A percentile compares a stretch with the other conserved stretches of the same genome.
Evolutionary conservation across 257 asterid genomes (phyloP).

Genomic region (Nicotiana benthamiana): DNA sequence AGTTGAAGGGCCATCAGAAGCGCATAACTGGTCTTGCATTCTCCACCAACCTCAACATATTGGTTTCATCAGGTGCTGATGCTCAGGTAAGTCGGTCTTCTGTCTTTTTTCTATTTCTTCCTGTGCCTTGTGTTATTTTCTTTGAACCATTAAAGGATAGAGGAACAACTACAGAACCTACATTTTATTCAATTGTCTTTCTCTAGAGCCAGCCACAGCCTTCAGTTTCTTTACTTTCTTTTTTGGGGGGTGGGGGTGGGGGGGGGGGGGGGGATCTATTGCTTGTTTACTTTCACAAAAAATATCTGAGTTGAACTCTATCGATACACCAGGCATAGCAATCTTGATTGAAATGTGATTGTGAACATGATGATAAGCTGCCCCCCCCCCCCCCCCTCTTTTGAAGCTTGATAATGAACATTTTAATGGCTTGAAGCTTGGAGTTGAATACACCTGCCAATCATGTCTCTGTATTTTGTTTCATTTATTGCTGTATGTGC

Average conservation of each 20-base stretch:
- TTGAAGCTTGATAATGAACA: neutral
- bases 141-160: neutral
- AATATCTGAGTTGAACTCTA: neutral
- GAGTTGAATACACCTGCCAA: neutral
- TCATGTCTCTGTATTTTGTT: neutral
- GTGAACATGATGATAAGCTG: neutral
- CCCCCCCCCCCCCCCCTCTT: neutral
- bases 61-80: constrained; percentile 95
- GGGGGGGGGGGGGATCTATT: neutral
- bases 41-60: constrained; percentile 70
- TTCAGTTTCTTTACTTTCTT: neutral
- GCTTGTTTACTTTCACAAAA: neutral
- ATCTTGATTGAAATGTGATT: neutral
- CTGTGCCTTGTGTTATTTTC: neutral
- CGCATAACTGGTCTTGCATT: constrained; percentile 90
- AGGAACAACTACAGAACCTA: neutral
- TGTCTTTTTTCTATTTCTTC: neutral
- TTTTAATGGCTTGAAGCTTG: neutral
- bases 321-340: neutral
- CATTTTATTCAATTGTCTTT: neutral
- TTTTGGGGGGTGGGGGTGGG: neutral
- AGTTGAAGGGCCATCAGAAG: constrained; percentile 80
- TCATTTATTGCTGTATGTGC: neutral
- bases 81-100: constrained; percentile 56
- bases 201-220: neutral